Conservation (phyloP, 192 early-diverging fungal species). For the Umbelopsis vinacea region DNA sequence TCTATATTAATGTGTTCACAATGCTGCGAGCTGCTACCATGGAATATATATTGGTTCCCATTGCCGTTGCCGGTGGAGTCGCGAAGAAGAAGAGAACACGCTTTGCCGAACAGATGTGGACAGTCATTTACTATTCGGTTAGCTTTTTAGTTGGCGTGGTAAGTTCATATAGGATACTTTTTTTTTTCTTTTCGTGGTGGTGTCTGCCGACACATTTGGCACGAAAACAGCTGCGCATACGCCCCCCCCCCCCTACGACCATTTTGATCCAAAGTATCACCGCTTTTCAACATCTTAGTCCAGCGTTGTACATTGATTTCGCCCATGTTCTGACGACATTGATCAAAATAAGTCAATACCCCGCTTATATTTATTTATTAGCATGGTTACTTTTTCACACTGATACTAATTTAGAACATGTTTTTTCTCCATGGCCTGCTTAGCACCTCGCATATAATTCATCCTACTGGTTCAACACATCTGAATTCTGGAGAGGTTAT, state of each 20-base stretch:
- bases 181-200: conserved; percentile 19
- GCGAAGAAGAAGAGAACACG: conserved; percentile 49
- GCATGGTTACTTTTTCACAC: too few species aligned
- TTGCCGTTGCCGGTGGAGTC: conserved; percentile 35
- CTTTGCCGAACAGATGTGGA: conserved; percentile 77
- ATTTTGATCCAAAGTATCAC: too few species aligned
- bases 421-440: too few species aligned
- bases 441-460: conserved; percentile 64
- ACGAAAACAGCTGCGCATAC: too few species aligned
- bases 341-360: too few species aligned
- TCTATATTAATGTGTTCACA: conserved; percentile 68
- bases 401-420: too few species aligned
- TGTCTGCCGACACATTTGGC: neutral
- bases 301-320: too few species aligned
- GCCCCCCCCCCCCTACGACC: too few species aligned
- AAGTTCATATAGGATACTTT: too few species aligned
- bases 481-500: conserved; percentile 57
- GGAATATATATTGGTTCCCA: conserved; percentile 50
- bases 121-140: conserved; percentile 67
- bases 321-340: too few species aligned
- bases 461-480: conserved; percentile 68
- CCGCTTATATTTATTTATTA: too few species aligned
- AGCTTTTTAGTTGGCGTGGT: conserved; percentile 63
- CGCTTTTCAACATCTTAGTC: too few species aligned
- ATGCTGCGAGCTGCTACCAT: conserved; percentile 53